Base-by-base conservation (phyloP, 371 early-diverging fungal species). In the Phascolomyces articulosus region DNA sequence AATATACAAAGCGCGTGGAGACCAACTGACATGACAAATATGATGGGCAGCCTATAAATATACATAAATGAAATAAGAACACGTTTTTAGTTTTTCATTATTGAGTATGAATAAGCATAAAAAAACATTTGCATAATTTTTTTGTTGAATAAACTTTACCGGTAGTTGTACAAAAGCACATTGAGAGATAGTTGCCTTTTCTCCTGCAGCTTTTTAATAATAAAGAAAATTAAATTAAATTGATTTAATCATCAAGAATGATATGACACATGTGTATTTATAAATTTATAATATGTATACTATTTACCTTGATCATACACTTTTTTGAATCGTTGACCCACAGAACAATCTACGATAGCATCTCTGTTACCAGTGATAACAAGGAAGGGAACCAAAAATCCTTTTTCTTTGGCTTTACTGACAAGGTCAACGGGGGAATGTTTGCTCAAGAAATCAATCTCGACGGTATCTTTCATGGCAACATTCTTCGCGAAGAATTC, bases 391-490 rank as follows among this genome's bases (percentile, higher is more conserved):
- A 72, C 75, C 16, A 77, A 40, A 7, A 56, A 64, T 13, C 60
- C 66, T 9, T 66, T 55, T 4, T 64, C 53, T 18, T 69, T 66
- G 20, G 64, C 64, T 20, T 68, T 66, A 9, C 57, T 44, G 9
- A 73, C n/a, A 6, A 57, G 20, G 18, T 66, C 53, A 6, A 63
- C 47, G 18, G 88, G 88, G 3, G 85, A 85, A 65, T 88, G 83
- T 8, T 78, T 63, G 20, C 47, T 65, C 40, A 85, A 47, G 51
- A 86, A 82, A 8, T 66, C 71, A 18, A 63, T 41, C 40, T 85
- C 83, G 7, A 73, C 63, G 26, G 60, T 67, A n/a, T 66, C 55
- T 58, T 61, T 66, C 24, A 75, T 61, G 4, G 79, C 72, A n/a
- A 84, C 71, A 16, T 73, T 62, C 16, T 67, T 68, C 2, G 73